Percentiles rank a stretch among this genome's conserved stretches.
These are phyloP conservation scores for Ensete ventricosum DNA, from an alignment of 176 grass and related monocot genomes.

Conservation along the genomic window DNA sequence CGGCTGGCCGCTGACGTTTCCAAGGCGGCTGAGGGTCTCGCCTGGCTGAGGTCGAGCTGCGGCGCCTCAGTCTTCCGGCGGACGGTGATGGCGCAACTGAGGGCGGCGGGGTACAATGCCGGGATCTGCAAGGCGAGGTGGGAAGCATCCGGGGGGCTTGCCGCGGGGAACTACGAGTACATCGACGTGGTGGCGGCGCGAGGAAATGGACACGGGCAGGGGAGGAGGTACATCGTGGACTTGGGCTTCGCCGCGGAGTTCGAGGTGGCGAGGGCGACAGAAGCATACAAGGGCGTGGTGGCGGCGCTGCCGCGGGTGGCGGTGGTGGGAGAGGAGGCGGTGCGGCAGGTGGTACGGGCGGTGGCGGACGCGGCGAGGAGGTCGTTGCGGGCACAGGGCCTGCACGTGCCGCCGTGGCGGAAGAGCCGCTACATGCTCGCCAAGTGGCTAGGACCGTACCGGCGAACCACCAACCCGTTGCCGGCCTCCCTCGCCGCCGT, in stretches of 20 bases:
- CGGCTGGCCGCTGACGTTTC: slow-evolving; percentile 37
- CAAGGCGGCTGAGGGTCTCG: slow-evolving; percentile 31
- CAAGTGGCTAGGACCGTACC: slow-evolving; percentile 92
- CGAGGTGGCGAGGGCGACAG: slow-evolving; percentile 69
- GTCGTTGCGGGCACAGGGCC: slow-evolving; percentile 40
- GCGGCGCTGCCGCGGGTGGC: slow-evolving; percentile 29
- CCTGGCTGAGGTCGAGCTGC: slow-evolving; percentile 10
- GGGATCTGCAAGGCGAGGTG: slow-evolving; percentile 40
- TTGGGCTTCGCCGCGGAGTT: slow-evolving; percentile 49
- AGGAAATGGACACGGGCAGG: neutral
- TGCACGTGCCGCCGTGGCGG: slow-evolving; percentile 92
- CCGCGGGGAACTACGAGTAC: slow-evolving; percentile 36
- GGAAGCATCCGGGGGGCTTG: slow-evolving; percentile 21
- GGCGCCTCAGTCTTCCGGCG: slow-evolving; percentile 27
- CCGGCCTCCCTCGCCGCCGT: neutral
- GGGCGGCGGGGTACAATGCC: slow-evolving; percentile 29
- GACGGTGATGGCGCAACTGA: slow-evolving; percentile 27
- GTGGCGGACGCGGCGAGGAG: slow-evolving; percentile 43
- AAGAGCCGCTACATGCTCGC: slow-evolving; percentile 77
- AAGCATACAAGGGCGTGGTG: slow-evolving; percentile 44
- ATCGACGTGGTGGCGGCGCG: slow-evolving; percentile 25
- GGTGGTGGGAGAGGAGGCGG: slow-evolving; percentile 42
- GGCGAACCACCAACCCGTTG: slow-evolving; percentile 33
- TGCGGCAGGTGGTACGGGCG: slow-evolving; percentile 45
- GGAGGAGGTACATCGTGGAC: slow-evolving; percentile 82